Conservation (phyloP, 805 yeast genomes). For the Cyberlindnera mississippiensis region DNA sequence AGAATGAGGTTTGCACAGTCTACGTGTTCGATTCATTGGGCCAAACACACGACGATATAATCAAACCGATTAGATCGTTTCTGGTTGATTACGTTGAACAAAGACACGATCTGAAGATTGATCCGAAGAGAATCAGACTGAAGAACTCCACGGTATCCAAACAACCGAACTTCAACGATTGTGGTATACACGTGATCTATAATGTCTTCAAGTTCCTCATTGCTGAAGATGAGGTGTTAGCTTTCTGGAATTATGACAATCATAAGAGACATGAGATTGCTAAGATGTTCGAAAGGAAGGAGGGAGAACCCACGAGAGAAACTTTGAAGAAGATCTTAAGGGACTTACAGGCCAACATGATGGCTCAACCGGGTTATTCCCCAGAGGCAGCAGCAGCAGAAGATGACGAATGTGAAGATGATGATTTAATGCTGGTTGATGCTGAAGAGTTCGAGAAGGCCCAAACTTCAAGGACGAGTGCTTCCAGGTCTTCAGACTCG, state of each 20-base stretch:
- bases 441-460: constrained; percentile 11
- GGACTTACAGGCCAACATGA: constrained; percentile 17
- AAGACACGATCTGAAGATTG: constrained; percentile 46
- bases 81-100: constrained; percentile 68
- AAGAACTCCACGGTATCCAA: constrained; percentile 61
- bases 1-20: constrained; percentile 18
- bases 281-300: constrained; percentile 24
- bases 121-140: constrained; percentile 43
- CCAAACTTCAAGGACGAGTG: not conserved
- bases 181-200: constrained; percentile 88
- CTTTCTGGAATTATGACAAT: constrained; percentile 40
- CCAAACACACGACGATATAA: constrained; percentile 50
- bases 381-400: constrained; percentile 11
- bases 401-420: constrained; percentile 6
- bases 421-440: constrained; percentile 12
- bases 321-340: constrained; percentile 1
- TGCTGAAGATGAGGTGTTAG: constrained; percentile 44
- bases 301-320: constrained; percentile 23
- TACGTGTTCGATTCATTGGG: constrained; percentile 75
- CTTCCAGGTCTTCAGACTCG: not conserved
- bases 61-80: constrained; percentile 51
- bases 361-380: constrained; percentile 7
- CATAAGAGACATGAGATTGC: constrained; percentile 13
- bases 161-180: constrained; percentile 87
- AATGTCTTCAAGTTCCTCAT: constrained; percentile 58